A percentile compares a stretch with the other conserved stretches of the same genome.
phyloP scores from a whole-genome alignment of 441 rosid species.

The Gossypium lobatum region DNA sequence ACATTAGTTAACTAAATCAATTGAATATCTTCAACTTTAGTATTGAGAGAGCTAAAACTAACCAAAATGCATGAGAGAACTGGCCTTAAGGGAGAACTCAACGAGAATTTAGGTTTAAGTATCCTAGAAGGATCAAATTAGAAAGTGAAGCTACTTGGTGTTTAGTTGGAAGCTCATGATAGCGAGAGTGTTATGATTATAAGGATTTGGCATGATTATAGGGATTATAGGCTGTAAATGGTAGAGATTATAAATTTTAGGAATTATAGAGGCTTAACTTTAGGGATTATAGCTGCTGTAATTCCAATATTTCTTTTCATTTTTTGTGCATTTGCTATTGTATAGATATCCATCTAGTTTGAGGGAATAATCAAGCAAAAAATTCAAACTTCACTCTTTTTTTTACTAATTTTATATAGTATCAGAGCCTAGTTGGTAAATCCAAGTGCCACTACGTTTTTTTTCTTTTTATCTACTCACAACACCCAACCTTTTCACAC shows the following conservation, averaged over 20 bases:
- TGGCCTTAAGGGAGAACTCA: not conserved
- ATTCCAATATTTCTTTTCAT: not conserved
- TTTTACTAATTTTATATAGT: too few relatives aligned
- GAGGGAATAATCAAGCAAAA: not conserved
- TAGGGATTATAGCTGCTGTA: not conserved
- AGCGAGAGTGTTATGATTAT: not conserved
- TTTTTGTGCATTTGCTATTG: not conserved
- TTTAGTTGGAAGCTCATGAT: not conserved
- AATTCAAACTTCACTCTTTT: not conserved
- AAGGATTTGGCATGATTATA: too few relatives aligned
- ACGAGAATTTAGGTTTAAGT: not conserved
- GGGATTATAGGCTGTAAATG: not conserved
- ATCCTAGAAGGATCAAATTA: not conserved
- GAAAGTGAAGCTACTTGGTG: not conserved
- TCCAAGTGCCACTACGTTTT: not conserved
- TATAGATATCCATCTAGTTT: not conserved
- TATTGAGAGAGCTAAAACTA: not conserved
- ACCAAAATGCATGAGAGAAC: not conserved
- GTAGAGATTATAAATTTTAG: not conserved
- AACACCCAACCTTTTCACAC: not conserved
- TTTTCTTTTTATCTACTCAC: not conserved
- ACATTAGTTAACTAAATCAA: not conserved
- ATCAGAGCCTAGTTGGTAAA: not conserved
- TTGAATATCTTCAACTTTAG: not conserved
- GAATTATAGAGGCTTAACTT: not conserved